Evolutionary conservation across 2,329 filamentous ascomycete species (phyloP).

Genomic region (Fusarium lyarnte): DNA sequence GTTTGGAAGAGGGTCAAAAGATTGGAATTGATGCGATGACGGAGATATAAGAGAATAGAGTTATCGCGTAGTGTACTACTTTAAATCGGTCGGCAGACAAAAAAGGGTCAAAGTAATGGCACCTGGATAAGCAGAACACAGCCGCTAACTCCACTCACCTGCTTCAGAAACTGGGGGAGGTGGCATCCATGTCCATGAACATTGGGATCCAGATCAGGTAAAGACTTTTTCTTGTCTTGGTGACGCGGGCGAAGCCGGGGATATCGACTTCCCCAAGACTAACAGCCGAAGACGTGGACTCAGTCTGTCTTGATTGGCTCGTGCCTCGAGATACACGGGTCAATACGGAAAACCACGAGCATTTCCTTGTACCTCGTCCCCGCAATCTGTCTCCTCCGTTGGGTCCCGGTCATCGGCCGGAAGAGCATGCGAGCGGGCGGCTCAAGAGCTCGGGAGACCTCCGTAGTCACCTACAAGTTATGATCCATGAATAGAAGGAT

Average conservation of each 20-base stretch:
- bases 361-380: conserved; percentile 3
- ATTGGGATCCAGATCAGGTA: conserved; percentile 21
- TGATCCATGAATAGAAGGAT: not conserved
- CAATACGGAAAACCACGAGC: conserved; percentile 6
- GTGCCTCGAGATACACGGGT: not conserved
- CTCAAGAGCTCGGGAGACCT: conserved; percentile 30
- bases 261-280: conserved; percentile 20
- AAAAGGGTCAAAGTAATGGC: conserved; percentile 30
- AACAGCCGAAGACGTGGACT: not conserved
- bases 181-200: not conserved
- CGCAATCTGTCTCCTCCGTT: conserved; percentile 23
- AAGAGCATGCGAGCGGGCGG: conserved; percentile 1
- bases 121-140: conserved; percentile 19
- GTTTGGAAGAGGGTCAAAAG: not conserved
- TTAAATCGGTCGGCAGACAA: conserved; percentile 24
- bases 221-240: conserved; percentile 8
- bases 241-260: conserved; percentile 43
- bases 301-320: conserved; percentile 1
- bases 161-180: conserved; percentile 31
- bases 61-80: not conserved
- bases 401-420: conserved; percentile 25
- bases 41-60: conserved; percentile 14
- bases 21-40: not conserved
- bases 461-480: conserved; percentile 6
- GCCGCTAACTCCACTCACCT: conserved; percentile 14